Conservation (phyloP, 805 yeast species). For the Candida nanaspora region DNA sequence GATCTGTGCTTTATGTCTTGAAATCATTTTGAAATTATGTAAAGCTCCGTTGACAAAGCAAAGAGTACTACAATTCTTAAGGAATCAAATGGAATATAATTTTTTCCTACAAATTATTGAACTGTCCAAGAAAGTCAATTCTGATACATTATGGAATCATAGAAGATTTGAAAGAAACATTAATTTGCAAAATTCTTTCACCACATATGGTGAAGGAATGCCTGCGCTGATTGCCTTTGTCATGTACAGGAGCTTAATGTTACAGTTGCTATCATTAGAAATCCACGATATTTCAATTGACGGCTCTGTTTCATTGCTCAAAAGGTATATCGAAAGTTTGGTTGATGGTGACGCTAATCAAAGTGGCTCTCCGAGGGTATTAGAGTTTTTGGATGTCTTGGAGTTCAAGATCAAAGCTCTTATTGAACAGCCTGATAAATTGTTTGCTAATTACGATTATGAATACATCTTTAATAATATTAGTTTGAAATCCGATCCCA, state of each 20-base stretch:
- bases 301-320: constrained; percentile 44
- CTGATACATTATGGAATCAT: constrained; percentile 49
- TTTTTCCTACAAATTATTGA: constrained; percentile 46
- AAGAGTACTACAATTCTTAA: constrained; percentile 43
- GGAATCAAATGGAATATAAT: constrained; percentile 30
- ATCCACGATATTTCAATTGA: constrained; percentile 47
- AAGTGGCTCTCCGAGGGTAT: constrained; percentile 57
- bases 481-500: constrained; percentile 17
- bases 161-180: constrained; percentile 36
- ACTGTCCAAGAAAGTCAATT: constrained; percentile 48
- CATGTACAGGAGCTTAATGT: constrained; percentile 48
- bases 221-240: constrained; percentile 57
- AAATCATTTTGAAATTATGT: constrained; percentile 56
- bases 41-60: constrained; percentile 47
- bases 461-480: constrained; percentile 36
- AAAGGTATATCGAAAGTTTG: constrained; percentile 44
- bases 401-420: constrained; percentile 45
- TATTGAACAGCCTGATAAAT: constrained; percentile 31
- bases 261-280: constrained; percentile 66
- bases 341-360: constrained; percentile 43
- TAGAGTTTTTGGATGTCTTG: constrained; percentile 64
- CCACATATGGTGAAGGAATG: constrained; percentile 30
- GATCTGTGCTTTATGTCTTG: constrained; percentile 51
- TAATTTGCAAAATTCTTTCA: constrained; percentile 24
- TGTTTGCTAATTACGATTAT: constrained; percentile 30